These are phyloP conservation scores for Floccularia luteovirens DNA, from an alignment of 768 basidiomycete genomes.

Conservation along the genomic window DNA sequence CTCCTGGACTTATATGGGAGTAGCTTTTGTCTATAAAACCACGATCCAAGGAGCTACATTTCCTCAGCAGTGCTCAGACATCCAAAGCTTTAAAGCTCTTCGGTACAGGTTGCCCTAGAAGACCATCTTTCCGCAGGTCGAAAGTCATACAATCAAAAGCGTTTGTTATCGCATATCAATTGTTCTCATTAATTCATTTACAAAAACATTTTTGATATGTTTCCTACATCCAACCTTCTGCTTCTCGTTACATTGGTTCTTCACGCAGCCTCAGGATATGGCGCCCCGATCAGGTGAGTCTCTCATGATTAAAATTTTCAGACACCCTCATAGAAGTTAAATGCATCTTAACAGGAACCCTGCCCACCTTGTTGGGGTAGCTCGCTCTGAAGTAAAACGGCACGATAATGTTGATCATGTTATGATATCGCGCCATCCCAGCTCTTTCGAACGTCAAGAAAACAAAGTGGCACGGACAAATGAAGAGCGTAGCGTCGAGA, in stretches of 20 bases:
- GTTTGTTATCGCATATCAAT: slow-evolving; percentile 4
- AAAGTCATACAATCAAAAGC: slow-evolving; percentile 18
- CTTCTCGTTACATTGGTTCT: slow-evolving; percentile 29
- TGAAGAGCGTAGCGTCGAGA: too few relatives aligned
- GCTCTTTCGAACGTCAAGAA: too few relatives aligned
- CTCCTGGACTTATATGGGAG: slow-evolving; percentile 16
- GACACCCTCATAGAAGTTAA: too few relatives aligned
- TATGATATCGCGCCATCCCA: too few relatives aligned
- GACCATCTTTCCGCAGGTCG: slow-evolving; percentile 30
- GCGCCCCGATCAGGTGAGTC: too few relatives aligned
- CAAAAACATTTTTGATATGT: too few relatives aligned
- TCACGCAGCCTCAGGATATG: slow-evolving; percentile 24
- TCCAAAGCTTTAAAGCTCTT: slow-evolving; percentile 29
- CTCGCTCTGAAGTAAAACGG: too few relatives aligned
- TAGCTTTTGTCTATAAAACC: slow-evolving; percentile 23
- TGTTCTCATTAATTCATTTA: slow-evolving; percentile 5
- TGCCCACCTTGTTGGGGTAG: too few relatives aligned
- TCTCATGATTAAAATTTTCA: too few relatives aligned
- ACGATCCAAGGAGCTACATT: slow-evolving; percentile 9
- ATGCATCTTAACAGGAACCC: too few relatives aligned
- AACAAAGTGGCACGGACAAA: too few relatives aligned
- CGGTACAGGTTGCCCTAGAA: slow-evolving; percentile 40
- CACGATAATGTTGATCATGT: too few relatives aligned
- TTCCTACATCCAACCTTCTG: slow-evolving; percentile 27
- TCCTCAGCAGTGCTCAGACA: slow-evolving; percentile 37